Conservation (phyloP, 352 stramenopile species). For the Salisapilia sapeloensis region DNA sequence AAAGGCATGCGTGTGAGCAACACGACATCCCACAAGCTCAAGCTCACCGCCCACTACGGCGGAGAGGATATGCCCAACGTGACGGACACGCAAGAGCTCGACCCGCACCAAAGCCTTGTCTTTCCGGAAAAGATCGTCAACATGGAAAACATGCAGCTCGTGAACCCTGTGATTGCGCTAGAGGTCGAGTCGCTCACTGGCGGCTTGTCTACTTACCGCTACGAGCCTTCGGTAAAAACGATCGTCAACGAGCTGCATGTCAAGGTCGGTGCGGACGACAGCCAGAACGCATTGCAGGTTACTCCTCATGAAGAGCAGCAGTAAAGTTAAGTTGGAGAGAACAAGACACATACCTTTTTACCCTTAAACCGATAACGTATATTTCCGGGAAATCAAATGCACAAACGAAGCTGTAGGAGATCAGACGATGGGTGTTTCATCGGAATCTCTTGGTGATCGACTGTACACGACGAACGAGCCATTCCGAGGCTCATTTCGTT, state of each 20-base stretch:
- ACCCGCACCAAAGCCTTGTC: conserved; percentile 11
- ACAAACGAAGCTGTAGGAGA: background rate
- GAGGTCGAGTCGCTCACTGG: conserved; percentile 22
- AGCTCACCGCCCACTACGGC: conserved; percentile 44
- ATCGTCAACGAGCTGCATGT: conserved; percentile 48
- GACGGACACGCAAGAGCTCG: conserved; percentile 26
- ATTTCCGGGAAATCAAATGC: background rate
- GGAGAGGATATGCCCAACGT: conserved; percentile 52
- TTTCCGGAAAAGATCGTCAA: conserved; percentile 57
- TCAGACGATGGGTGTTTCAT: background rate
- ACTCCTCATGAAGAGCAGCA: conserved; percentile 3
- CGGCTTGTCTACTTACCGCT: conserved; percentile 5
- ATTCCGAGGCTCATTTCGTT: background rate
- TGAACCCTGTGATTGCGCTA: conserved; percentile 35
- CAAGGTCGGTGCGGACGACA: conserved; percentile 21
- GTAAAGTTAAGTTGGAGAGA: conserved; percentile 15
- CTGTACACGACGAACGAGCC: too few relatives aligned
- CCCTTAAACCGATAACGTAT: background rate
- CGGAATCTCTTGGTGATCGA: background rate
- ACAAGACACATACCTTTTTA: background rate
- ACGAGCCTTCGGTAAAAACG: conserved; percentile 23
- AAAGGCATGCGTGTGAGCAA: conserved; percentile 65
- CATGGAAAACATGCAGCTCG: conserved; percentile 58
- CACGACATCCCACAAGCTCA: conserved; percentile 27
- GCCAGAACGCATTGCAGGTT: conserved; percentile 18